Percentiles rank a stretch among this genome's conserved stretches.
These are phyloP conservation scores for Cadophora sp. DNA, from an alignment of 2,329 filamentous ascomycete species.

Conservation along the genomic window DNA sequence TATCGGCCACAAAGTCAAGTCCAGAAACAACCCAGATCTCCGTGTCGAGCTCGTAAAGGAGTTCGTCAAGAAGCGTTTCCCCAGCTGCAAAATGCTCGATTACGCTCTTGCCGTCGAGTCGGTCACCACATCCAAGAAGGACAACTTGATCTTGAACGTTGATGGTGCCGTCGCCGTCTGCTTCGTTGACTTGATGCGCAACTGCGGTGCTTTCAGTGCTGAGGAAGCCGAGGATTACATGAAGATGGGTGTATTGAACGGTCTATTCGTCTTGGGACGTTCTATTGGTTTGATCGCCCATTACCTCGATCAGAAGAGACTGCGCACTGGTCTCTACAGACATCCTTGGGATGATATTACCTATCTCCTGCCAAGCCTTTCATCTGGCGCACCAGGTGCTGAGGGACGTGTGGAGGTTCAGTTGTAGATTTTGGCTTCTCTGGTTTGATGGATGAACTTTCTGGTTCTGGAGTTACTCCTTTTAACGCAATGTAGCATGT, in stretches of 20 bases:
- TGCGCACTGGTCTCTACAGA: constrained; percentile 97
- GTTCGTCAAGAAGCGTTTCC: constrained; percentile 97
- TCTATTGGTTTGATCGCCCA: constrained; percentile 99
- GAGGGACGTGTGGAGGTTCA: constrained; percentile 92
- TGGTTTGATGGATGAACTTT: constrained; percentile 20
- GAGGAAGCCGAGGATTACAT: constrained; percentile 99
- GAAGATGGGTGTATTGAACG: constrained; percentile 98
- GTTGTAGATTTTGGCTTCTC: constrained; percentile 51
- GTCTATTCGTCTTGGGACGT: constrained; percentile 96
- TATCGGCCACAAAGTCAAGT: constrained; percentile 99
- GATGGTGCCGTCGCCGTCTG: constrained; percentile 98
- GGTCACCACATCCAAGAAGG: constrained; percentile 99
- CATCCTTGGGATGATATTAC: constrained; percentile 99
- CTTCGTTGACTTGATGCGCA: constrained; percentile 97
- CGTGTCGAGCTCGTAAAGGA: constrained; percentile 99
- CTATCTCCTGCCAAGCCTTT: constrained; percentile 85
- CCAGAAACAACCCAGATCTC: constrained; percentile 98
- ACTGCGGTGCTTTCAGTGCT: constrained; percentile 93
- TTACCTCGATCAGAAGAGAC: constrained; percentile 99
- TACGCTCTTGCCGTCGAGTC: constrained; percentile 98
- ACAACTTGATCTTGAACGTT: constrained; percentile 99
- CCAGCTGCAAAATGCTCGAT: constrained; percentile 96
- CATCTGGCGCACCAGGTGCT: constrained; percentile 72
- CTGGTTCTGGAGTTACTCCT: constrained; percentile 31
- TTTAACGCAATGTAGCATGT: constrained; percentile 32